These are phyloP conservation scores for Rhododendron ferrugineum DNA, from an alignment of 148 eudicot genomes.

Conservation along the genomic window DNA sequence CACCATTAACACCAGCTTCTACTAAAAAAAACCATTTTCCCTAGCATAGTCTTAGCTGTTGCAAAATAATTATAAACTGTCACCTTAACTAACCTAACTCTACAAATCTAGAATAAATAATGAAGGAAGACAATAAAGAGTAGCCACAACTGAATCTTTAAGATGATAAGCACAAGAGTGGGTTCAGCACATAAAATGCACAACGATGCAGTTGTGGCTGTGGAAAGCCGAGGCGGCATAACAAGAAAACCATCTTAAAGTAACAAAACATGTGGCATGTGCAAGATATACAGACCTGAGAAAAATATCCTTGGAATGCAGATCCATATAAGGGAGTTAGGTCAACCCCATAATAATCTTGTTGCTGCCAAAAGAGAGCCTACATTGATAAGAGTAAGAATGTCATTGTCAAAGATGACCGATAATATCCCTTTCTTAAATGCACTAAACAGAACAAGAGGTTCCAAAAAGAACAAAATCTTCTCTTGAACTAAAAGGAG, in stretches of 20 bases:
- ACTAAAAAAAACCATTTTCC: neutral
- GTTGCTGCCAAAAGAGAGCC: constrained; percentile 99
- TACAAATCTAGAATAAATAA: neutral
- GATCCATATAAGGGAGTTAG: constrained; percentile 71
- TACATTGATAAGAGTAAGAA: constrained; percentile 25
- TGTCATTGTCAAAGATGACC: neutral
- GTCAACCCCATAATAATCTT: constrained; percentile 93
- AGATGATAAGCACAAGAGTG: neutral
- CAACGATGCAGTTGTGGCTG: neutral
- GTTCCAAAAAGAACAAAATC: neutral
- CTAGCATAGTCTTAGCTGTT: neutral
- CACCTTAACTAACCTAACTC: neutral
- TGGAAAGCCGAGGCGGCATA: neutral
- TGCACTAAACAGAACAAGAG: neutral
- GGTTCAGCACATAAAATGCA: neutral
- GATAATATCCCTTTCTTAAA: neutral
- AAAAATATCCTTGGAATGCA: constrained; percentile 87
- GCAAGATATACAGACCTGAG: constrained; percentile 56
- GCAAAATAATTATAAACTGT: neutral
- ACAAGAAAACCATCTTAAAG: neutral
- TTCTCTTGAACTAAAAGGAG: neutral
- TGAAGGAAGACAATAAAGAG: neutral
- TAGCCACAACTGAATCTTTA: neutral
- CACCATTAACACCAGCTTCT: neutral
- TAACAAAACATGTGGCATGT: neutral